Evolutionary conservation across 108 stramenopile species (phyloP), one percentile per base, ranked within the genome.

Genomic region (Nannochloropsis gaditana): DNA sequence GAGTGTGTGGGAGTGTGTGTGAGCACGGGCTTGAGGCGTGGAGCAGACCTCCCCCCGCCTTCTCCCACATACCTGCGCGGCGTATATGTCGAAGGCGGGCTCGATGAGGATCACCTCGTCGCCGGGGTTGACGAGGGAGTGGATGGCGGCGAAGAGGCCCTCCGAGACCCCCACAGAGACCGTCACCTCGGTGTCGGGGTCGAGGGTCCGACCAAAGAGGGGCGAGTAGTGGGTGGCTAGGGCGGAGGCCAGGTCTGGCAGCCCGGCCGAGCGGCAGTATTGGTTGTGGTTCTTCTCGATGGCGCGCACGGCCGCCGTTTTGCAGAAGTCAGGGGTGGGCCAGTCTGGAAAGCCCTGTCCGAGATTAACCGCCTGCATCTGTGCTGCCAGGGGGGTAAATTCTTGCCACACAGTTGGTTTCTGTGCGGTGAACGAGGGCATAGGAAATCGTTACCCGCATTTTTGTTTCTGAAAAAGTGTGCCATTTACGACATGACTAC

Each of bases 41-140:
- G 79, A 42, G n/a, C 5, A 82, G 81, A 41, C 0, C 42, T 43
- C 85, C 85, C 31, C 42, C 80, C 41, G 42, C 82, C 82, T 86
- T 21, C 41, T 11, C 17, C 17, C 17, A 15, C 59, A 15, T 73
- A 73, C 59, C 59, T 73, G 82, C 43, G 43, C 82, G 43, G 43
- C 43, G 43, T 82, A 82, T 43, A 93, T 92, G 86, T 98, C 97
- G 86, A 98, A 98, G 88, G 94, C 94, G 41, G 97, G 97, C 90
- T 98, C 96, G 84, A 96, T 93, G 10, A 95, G 82, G 79, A 97
- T 84, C 9, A 96, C 97, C 87, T 96, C 96, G 87, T 97, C 96
- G 8, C 93, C 95, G 2, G 88, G 85, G 82, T 90, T 90, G 80
- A 96, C 82, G 4, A 95, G 94, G 80, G 95, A 91, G 44, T 93